phyloP scores from a whole-genome alignment of 2,329 filamentous ascomycete genomes.

The Emmonsiellopsis sp. region DNA sequence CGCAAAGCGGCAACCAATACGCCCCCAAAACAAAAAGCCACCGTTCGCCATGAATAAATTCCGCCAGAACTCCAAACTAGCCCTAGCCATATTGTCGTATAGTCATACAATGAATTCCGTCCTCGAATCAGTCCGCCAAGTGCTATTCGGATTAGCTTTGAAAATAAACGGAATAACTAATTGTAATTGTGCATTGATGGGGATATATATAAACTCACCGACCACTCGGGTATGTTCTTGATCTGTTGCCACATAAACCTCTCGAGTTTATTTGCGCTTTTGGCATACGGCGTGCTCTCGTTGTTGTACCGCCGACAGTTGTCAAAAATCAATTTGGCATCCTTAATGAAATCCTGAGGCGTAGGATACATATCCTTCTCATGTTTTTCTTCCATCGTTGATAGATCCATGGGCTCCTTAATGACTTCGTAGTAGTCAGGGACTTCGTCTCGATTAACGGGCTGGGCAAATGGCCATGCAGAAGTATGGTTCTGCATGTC shows the following conservation, averaged over 20 bases:
- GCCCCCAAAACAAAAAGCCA: no score
- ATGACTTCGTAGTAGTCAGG: conserved; percentile 99
- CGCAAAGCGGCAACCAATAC: no score
- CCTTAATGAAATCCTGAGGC: conserved; percentile 84
- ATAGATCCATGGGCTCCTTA: conserved; percentile 92
- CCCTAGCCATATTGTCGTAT: background rate
- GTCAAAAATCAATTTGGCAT: conserved; percentile 81
- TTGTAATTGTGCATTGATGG: background rate
- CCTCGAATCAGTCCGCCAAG: conserved; percentile 28
- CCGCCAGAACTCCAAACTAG: background rate
- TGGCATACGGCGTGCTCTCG: conserved; percentile 88
- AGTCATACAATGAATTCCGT: conserved; percentile 5
- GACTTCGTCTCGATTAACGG: conserved; percentile 91
- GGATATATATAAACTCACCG: conserved; percentile 33
- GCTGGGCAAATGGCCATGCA: conserved; percentile 89
- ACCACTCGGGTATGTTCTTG: conserved; percentile 88
- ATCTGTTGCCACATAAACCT: conserved; percentile 95
- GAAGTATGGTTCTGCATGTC: conserved; percentile 89
- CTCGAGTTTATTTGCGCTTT: conserved; percentile 84
- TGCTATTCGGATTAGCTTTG: conserved; percentile 21
- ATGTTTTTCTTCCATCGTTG: conserved; percentile 90
- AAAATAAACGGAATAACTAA: background rate
- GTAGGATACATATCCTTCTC: conserved; percentile 86
- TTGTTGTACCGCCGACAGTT: conserved; percentile 97
- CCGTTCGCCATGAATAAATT: background rate